A percentile compares a stretch with the other conserved stretches of the same genome.
phyloP scores from a whole-genome alignment of 257 asterid species.

The Verbena officinalis region DNA sequence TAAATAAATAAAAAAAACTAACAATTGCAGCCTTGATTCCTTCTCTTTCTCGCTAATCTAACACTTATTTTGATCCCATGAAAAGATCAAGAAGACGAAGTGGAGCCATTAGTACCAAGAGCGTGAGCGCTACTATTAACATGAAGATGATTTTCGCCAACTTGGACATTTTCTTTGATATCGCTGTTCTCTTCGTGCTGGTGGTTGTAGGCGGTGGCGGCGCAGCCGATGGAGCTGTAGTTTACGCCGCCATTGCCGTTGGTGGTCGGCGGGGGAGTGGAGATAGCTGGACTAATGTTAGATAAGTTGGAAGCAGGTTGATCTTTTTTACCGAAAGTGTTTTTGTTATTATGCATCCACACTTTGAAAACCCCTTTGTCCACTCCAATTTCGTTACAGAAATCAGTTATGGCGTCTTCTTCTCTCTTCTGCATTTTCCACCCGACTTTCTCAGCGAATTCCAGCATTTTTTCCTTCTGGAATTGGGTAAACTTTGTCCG shows the following conservation, averaged over 20 bases:
- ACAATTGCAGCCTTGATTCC: constrained; percentile 22
- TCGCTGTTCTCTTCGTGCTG: constrained; percentile 35
- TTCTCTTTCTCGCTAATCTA: constrained; percentile 19
- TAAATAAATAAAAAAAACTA: constrained; percentile 12
- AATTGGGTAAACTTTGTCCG: constrained; percentile 69
- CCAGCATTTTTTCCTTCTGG: constrained; percentile 78
- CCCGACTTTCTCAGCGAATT: constrained; percentile 60
- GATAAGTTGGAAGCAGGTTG: constrained; percentile 20
- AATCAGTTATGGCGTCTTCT: constrained; percentile 53
- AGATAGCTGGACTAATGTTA: constrained; percentile 29
- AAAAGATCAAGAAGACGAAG: constrained; percentile 55
- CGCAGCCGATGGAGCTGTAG: constrained; percentile 23
- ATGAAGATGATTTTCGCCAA: constrained; percentile 29
- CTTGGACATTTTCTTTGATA: constrained; percentile 32
- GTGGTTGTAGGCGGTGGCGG: constrained; percentile 40
- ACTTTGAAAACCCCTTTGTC: constrained; percentile 79
- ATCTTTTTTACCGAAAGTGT: constrained; percentile 55
- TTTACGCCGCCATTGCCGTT: constrained; percentile 37
- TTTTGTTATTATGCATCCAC: constrained; percentile 96
- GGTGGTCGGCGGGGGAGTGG: constrained; percentile 33
- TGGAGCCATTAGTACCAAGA: constrained; percentile 58
- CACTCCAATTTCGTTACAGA: constrained; percentile 63
- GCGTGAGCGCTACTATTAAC: constrained; percentile 32
- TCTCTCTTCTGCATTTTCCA: constrained; percentile 90
- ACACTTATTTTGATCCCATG: constrained; percentile 37